A percentile compares a stretch with the other conserved stretches of the same genome.
Conservation (phyloP, 2,329 filamentous ascomycete genomes). For the Fusarium sp. region DNA sequence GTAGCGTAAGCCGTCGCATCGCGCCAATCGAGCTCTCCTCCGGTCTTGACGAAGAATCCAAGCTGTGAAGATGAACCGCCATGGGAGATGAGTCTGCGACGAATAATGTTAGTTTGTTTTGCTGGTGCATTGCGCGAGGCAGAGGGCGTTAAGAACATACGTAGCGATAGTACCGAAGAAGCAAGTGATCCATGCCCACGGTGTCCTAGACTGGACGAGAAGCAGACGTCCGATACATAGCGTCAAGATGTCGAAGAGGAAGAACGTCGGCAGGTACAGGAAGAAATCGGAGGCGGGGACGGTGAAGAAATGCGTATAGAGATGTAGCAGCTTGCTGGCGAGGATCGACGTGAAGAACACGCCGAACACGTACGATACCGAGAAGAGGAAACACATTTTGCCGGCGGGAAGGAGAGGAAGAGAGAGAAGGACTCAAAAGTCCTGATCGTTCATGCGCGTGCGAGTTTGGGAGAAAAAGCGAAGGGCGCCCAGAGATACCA, state of each 20-base stretch:
- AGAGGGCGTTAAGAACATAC: slow-evolving; percentile 35
- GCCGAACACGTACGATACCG: slow-evolving; percentile 47
- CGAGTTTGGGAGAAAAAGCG: background rate
- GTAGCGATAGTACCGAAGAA: slow-evolving; percentile 40
- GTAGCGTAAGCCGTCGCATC: slow-evolving; percentile 48
- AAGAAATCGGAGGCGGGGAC: slow-evolving; percentile 47
- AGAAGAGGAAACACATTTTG: slow-evolving; percentile 41
- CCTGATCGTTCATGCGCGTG: background rate
- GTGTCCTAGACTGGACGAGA: slow-evolving; percentile 39
- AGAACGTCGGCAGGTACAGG: slow-evolving; percentile 50
- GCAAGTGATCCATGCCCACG: slow-evolving; percentile 38
- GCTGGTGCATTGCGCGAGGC: background rate
- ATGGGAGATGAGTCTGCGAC: slow-evolving; percentile 43
- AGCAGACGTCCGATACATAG: slow-evolving; percentile 44
- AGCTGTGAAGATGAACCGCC: slow-evolving; percentile 49
- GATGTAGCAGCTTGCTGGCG: slow-evolving; percentile 47
- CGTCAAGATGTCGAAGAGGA: slow-evolving; percentile 46
- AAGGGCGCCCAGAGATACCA: slow-evolving; percentile 1
- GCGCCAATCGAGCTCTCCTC: slow-evolving; percentile 50
- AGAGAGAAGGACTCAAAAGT: background rate
- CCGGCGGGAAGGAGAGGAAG: background rate
- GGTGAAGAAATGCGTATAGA: slow-evolving; percentile 44
- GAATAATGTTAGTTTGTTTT: slow-evolving; percentile 15
- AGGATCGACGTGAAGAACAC: slow-evolving; percentile 47
- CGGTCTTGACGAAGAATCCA: slow-evolving; percentile 49